phyloP scores from a whole-genome alignment of 306 rosid species.

The Pyrus pyrifolia region DNA sequence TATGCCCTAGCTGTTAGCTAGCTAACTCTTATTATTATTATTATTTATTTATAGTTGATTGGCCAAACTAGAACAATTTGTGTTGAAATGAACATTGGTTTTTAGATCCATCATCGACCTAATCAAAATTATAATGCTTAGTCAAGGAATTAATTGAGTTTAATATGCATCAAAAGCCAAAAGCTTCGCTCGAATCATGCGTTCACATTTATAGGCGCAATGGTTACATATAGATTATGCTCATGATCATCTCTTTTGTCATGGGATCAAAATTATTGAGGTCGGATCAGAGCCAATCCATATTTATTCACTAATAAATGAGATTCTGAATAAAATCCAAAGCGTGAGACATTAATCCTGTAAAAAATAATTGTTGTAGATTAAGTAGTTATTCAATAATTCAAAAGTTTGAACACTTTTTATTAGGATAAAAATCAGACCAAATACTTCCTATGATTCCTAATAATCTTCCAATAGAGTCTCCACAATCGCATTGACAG shows the following conservation, averaged over 20 bases:
- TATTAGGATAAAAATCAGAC: conserved; percentile 19
- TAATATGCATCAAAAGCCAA: conserved; percentile 36
- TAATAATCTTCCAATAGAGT: conserved; percentile 28
- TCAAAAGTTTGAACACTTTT: conserved; percentile 16
- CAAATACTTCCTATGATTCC: conserved; percentile 35
- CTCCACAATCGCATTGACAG: conserved; percentile 36
- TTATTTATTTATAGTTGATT: conserved; percentile 1
- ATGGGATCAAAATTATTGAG: not conserved
- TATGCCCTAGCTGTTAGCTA: not conserved
- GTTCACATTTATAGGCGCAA: not conserved
- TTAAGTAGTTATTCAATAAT: conserved; percentile 9
- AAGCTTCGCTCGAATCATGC: conserved; percentile 34
- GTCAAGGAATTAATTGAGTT: conserved; percentile 14
- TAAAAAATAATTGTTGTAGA: conserved; percentile 7
- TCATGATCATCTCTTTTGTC: not conserved
- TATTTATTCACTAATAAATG: not conserved
- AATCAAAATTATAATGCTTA: conserved; percentile 22
- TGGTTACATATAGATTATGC: not conserved
- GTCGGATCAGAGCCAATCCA: conserved; percentile 14
- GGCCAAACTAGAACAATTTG: conserved; percentile 14
- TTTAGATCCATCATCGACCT: conserved; percentile 24
- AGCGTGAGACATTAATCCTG: not conserved
- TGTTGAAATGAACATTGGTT: conserved; percentile 14
- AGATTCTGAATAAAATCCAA: conserved; percentile 18
- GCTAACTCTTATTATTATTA: not conserved